These are phyloP conservation scores for Puccinia horiana DNA, from an alignment of 1,284 basidiomycete species.

Conservation along the genomic window DNA sequence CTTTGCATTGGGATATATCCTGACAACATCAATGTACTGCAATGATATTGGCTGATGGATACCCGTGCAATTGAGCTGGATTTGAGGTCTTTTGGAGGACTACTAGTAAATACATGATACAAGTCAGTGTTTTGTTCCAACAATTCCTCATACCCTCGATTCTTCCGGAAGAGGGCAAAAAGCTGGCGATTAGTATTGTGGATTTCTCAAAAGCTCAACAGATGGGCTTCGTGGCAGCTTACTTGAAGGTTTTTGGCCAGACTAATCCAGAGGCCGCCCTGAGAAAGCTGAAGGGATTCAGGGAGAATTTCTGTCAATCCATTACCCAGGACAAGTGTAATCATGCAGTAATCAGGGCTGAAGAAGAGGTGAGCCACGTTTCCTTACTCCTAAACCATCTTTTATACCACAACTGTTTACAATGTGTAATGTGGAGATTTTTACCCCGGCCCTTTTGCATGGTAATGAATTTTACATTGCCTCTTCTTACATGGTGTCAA, in stretches of 20 bases:
- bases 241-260: not conserved
- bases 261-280: not conserved
- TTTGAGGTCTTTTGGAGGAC: not conserved
- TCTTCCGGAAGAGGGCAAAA: not conserved
- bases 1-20: not conserved
- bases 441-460: too few species aligned
- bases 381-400: not conserved
- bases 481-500: not conserved
- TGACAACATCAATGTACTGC: slow-evolving; percentile 29
- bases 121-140: not conserved
- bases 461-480: not conserved
- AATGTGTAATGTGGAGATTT: not conserved
- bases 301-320: not conserved
- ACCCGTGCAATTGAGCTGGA: slow-evolving; percentile 24
- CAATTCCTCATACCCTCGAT: not conserved
- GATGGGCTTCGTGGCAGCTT: not conserved
- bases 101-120: slow-evolving; percentile 6
- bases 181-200: not conserved
- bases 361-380: not conserved
- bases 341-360: not conserved
- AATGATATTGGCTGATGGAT: not conserved
- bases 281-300: not conserved
- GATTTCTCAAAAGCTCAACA: slow-evolving; percentile 3
- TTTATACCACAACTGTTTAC: not conserved
- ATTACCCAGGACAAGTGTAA: not conserved